Evolutionary conservation across 2,329 filamentous ascomycete species (phyloP).

Genomic region (Cladorrhinum sp.): DNA sequence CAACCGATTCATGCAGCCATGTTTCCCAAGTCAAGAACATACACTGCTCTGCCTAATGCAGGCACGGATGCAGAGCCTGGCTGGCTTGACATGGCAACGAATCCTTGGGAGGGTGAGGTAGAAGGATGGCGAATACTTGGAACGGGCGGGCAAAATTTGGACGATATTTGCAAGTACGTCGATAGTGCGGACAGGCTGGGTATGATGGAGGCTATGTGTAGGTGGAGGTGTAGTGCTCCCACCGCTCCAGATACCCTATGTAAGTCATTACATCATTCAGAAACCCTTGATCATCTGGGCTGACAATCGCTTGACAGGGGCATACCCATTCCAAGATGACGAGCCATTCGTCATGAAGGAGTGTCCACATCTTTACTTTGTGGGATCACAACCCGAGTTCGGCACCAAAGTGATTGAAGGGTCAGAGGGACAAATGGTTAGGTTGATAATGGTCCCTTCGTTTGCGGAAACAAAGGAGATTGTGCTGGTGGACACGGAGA

Average conservation of each 20-base stretch:
- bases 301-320: slow-evolving; percentile 56
- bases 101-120: slow-evolving; percentile 87
- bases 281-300: background rate
- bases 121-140: slow-evolving; percentile 87
- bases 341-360: slow-evolving; percentile 85
- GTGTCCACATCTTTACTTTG: slow-evolving; percentile 89
- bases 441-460: slow-evolving; percentile 77
- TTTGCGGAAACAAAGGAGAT: slow-evolving; percentile 78
- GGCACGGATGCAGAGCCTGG: slow-evolving; percentile 46
- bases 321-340: slow-evolving; percentile 91
- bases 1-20: slow-evolving; percentile 91
- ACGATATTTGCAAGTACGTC: slow-evolving; percentile 91
- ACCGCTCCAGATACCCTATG: slow-evolving; percentile 95
- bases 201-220: slow-evolving; percentile 92
- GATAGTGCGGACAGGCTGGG: slow-evolving; percentile 72
- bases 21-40: slow-evolving; percentile 74
- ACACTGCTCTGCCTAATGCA: slow-evolving; percentile 47
- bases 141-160: slow-evolving; percentile 86
- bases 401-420: slow-evolving; percentile 68
- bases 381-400: slow-evolving; percentile 79
- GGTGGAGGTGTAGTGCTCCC: slow-evolving; percentile 87
- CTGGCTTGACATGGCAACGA: slow-evolving; percentile 88
- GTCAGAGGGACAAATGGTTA: slow-evolving; percentile 64
- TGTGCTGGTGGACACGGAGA: slow-evolving; percentile 81
- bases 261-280: slow-evolving; percentile 44